A percentile compares a stretch with the other conserved stretches of the same genome.
Evolutionary conservation across 2,329 filamentous ascomycete species (phyloP).

Genomic region (Nigrospora oryzae): DNA sequence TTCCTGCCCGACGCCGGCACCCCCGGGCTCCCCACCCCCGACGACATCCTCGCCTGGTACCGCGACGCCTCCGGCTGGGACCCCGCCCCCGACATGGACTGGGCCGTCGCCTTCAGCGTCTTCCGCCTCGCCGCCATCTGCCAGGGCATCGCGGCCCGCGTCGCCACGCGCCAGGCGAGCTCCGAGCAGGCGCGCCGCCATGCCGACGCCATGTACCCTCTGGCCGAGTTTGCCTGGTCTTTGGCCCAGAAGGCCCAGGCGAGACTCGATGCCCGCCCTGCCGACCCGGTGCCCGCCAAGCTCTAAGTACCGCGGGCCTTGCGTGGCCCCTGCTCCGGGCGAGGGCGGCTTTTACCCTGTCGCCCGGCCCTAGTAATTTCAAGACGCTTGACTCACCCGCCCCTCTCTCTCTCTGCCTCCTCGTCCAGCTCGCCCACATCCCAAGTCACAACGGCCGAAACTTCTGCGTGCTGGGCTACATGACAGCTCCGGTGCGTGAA

Average conservation of each 20-base stretch:
- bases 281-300: too few species aligned
- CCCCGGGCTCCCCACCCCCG: conserved; percentile 41
- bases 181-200: conserved; percentile 73
- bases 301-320: too few species aligned
- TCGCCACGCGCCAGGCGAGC: conserved; percentile 80
- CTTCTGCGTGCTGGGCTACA: not conserved
- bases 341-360: too few species aligned
- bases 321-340: too few species aligned
- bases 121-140: conserved; percentile 54
- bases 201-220: conserved; percentile 57
- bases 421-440: too few species aligned
- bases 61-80: conserved; percentile 62
- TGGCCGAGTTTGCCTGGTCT: conserved; percentile 73
- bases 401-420: too few species aligned
- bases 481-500: not conserved
- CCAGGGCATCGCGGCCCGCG: conserved; percentile 88
- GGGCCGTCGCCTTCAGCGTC: conserved; percentile 54
- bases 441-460: too few species aligned
- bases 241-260: conserved; percentile 41
- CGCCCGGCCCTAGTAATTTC: too few species aligned
- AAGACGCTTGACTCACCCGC: too few species aligned
- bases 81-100: conserved; percentile 42
- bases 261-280: too few species aligned
- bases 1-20: conserved; percentile 53
- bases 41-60: conserved; percentile 59